phyloP scores from a whole-genome alignment of 805 yeast genomes.

The Groenewaldozyma salmanticensis region DNA sequence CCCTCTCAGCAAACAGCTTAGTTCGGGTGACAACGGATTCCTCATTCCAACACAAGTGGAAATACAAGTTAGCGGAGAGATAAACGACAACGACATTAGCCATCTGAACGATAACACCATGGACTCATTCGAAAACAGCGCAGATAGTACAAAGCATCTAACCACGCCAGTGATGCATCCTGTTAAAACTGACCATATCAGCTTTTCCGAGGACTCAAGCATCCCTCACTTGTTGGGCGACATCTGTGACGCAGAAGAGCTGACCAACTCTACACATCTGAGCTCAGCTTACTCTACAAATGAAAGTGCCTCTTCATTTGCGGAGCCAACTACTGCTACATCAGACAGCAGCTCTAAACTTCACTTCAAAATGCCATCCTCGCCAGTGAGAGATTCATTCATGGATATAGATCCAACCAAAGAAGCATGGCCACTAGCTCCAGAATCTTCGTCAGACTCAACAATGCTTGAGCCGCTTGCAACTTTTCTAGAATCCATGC shows the following conservation, averaged over 20 bases:
- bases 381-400: too few relatives aligned
- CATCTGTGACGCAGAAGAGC: not conserved
- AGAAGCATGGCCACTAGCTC: too few relatives aligned
- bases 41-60: not conserved
- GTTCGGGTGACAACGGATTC: not conserved
- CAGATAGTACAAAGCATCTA: not conserved
- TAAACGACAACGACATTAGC: not conserved
- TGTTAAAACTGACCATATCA: not conserved
- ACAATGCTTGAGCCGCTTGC: too few relatives aligned
- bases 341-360: not conserved
- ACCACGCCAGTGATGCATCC: not conserved
- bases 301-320: not conserved
- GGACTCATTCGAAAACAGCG: not conserved
- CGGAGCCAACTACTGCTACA: not conserved
- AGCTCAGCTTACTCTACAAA: not conserved
- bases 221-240: not conserved
- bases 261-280: not conserved
- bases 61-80: not conserved
- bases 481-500: too few relatives aligned
- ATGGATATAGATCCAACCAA: too few relatives aligned
- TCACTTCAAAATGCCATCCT: not conserved
- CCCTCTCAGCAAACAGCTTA: constrained; percentile 6
- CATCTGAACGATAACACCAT: too few relatives aligned
- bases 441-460: too few relatives aligned
- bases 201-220: not conserved